Evolutionary conservation across 1,139 yeast genomes (phyloP).

Genomic region (Pichia terricola): DNA sequence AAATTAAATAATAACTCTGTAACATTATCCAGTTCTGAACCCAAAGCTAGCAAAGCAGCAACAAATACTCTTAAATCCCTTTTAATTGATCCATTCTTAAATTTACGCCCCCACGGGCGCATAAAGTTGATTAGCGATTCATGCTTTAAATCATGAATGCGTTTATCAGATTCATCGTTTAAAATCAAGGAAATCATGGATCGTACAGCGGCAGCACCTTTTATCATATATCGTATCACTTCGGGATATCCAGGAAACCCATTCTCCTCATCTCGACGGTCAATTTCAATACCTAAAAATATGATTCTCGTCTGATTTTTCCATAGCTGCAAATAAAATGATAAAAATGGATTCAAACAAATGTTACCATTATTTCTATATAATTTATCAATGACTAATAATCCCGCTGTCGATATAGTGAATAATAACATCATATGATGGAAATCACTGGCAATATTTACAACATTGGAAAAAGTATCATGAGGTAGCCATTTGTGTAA

Average conservation of each 20-base stretch:
- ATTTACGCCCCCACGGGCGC: constrained; percentile 52
- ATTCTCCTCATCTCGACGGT: constrained; percentile 44
- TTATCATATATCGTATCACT: constrained; percentile 36
- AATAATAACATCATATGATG: constrained; percentile 39
- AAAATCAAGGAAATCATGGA: constrained; percentile 51
- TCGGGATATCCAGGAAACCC: constrained; percentile 27
- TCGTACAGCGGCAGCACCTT: constrained; percentile 57
- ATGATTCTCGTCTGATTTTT: constrained; percentile 52
- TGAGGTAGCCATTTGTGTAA: constrained; percentile 47
- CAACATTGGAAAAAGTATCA: constrained; percentile 24
- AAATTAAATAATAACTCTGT: constrained; percentile 47
- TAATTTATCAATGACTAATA: constrained; percentile 44
- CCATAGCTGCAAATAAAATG: constrained; percentile 50
- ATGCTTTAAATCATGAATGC: constrained; percentile 43
- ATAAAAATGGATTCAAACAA: constrained; percentile 51
- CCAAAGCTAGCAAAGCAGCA: constrained; percentile 36
- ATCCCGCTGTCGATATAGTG: constrained; percentile 40
- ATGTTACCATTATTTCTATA: constrained; percentile 33
- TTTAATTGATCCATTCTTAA: constrained; percentile 46
- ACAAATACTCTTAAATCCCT: constrained; percentile 45
- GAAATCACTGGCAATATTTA: constrained; percentile 21
- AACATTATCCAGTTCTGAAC: constrained; percentile 35
- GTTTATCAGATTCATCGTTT: constrained; percentile 31
- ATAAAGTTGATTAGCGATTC: constrained; percentile 46
- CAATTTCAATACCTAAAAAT: constrained; percentile 51